Percentiles rank a stretch among this genome's conserved stretches.
phyloP scores from a whole-genome alignment of 495 filamentous ascomycete species.

The Aspergillus homomorphus region DNA sequence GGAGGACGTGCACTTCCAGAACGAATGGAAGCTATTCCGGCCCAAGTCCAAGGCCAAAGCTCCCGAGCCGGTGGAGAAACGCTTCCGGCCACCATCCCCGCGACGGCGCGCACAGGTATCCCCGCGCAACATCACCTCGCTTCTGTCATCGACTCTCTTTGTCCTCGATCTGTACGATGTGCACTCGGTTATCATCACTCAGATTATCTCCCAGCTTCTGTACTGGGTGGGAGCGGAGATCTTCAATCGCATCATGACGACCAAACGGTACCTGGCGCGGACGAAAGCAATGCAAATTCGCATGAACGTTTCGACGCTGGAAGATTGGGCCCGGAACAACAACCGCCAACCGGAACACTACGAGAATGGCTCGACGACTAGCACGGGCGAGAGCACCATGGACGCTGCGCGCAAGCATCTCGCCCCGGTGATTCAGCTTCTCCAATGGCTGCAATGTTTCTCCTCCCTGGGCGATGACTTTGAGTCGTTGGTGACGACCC shows the following conservation, averaged over 20 bases:
- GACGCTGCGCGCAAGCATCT: slow-evolving; percentile 82
- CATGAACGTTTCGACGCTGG: slow-evolving; percentile 93
- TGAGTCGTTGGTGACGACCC: slow-evolving; percentile 79
- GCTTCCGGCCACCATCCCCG: slow-evolving; percentile 91
- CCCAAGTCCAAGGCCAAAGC: slow-evolving; percentile 81
- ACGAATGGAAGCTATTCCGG: slow-evolving; percentile 97
- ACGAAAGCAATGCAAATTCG: slow-evolving; percentile 99
- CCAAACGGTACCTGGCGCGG: slow-evolving; percentile 87
- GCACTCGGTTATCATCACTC: slow-evolving; percentile 91
- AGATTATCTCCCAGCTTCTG: slow-evolving; percentile 87
- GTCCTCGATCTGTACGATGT: slow-evolving; percentile 98
- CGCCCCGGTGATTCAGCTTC: slow-evolving; percentile 84
- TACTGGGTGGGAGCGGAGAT: slow-evolving; percentile 97
- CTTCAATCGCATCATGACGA: slow-evolving; percentile 97
- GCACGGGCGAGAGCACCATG: slow-evolving; percentile 81
- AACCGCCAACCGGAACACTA: slow-evolving; percentile 95
- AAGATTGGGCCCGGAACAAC: slow-evolving; percentile 93
- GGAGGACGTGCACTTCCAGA: slow-evolving; percentile 92
- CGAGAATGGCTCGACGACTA: slow-evolving; percentile 81
- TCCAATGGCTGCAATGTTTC: slow-evolving; percentile 98
- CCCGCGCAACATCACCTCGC: slow-evolving; percentile 93
- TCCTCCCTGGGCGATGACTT: slow-evolving; percentile 93
- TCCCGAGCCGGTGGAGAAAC: slow-evolving; percentile 80
- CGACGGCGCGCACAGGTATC: slow-evolving; percentile 87
- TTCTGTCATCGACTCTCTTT: slow-evolving; percentile 94